Evolutionary conservation across 2,329 filamentous ascomycete genomes (phyloP).

Genomic region (Pseudopithomyces chartarum): DNA sequence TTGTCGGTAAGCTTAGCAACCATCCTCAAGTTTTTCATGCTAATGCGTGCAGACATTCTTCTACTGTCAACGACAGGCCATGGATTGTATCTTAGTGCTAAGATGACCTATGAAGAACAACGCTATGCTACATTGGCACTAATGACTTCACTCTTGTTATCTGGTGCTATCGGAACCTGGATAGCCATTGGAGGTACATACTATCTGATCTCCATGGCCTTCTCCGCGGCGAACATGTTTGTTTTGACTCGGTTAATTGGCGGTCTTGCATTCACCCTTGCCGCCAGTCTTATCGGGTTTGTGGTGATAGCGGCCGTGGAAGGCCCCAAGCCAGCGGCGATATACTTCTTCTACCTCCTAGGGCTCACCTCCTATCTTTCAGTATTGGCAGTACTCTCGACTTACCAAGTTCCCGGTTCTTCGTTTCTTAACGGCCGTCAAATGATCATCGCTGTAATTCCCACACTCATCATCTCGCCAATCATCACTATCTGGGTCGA

Average conservation of each 20-base stretch:
- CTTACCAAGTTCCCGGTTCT: constrained; percentile 57
- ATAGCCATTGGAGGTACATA: constrained; percentile 67
- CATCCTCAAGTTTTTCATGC: not conserved
- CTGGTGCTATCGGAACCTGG: constrained; percentile 66
- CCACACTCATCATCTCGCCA: constrained; percentile 62
- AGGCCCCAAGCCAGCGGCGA: constrained; percentile 53
- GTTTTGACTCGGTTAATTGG: constrained; percentile 58
- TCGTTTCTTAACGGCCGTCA: constrained; percentile 62
- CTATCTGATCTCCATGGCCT: constrained; percentile 63
- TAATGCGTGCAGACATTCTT: constrained; percentile 55
- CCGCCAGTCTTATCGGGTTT: constrained; percentile 58
- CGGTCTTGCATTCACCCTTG: constrained; percentile 57
- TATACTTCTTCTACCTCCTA: constrained; percentile 65
- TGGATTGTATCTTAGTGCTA: constrained; percentile 64
- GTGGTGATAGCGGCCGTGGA: constrained; percentile 56
- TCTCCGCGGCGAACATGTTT: constrained; percentile 61
- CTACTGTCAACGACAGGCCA: constrained; percentile 64
- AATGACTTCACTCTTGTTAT: constrained; percentile 63
- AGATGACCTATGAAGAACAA: constrained; percentile 57
- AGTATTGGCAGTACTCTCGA: constrained; percentile 55
- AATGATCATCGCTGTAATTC: constrained; percentile 60
- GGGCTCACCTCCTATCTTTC: constrained; percentile 64
- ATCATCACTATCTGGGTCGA: constrained; percentile 59
- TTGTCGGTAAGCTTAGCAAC: constrained; percentile 48
- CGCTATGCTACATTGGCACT: constrained; percentile 62